phyloP scores from a whole-genome alignment of 2,329 filamentous ascomycete species.

The Passalora sequoiae region DNA sequence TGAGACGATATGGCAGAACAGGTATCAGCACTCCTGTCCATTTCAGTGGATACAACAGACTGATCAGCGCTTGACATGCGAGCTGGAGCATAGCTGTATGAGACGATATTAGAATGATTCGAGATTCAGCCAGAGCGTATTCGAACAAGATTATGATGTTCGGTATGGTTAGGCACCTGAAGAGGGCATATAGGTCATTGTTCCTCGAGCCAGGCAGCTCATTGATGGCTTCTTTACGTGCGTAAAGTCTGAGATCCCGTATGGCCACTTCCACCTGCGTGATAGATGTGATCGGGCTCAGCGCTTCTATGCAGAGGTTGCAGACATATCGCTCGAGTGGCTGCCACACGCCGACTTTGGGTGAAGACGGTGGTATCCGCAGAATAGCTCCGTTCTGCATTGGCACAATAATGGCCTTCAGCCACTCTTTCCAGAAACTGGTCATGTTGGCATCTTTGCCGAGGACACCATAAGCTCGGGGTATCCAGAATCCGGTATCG shows the following conservation, averaged over 20 bases:
- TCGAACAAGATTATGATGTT: conserved; percentile 92
- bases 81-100: conserved; percentile 95
- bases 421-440: conserved; percentile 97
- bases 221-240: conserved; percentile 85
- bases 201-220: conserved; percentile 89
- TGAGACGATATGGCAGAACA: conserved; percentile 75
- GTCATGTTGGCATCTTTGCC: conserved; percentile 78
- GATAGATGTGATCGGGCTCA: conserved; percentile 85
- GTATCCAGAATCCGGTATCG: conserved; percentile 93
- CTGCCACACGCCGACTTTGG: conserved; percentile 89
- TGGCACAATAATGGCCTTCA: conserved; percentile 85
- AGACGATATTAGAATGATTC: conserved; percentile 92
- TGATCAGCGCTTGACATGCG: conserved; percentile 79
- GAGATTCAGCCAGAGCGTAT: conserved; percentile 85
- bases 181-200: conserved; percentile 87
- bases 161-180: conserved; percentile 80
- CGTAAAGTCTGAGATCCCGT: conserved; percentile 84
- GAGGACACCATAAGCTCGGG: conserved; percentile 85
- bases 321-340: conserved; percentile 94
- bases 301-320: conserved; percentile 91
- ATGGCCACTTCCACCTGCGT: conserved; percentile 92
- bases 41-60: conserved; percentile 80
- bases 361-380: conserved; percentile 80
- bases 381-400: conserved; percentile 86
- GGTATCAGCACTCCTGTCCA: conserved; percentile 96